Evolutionary conservation across 2,329 filamentous ascomycete genomes (phyloP), one percentile per base, ranked within the genome.

Genomic region (Phyllosticta ampelicida): DNA sequence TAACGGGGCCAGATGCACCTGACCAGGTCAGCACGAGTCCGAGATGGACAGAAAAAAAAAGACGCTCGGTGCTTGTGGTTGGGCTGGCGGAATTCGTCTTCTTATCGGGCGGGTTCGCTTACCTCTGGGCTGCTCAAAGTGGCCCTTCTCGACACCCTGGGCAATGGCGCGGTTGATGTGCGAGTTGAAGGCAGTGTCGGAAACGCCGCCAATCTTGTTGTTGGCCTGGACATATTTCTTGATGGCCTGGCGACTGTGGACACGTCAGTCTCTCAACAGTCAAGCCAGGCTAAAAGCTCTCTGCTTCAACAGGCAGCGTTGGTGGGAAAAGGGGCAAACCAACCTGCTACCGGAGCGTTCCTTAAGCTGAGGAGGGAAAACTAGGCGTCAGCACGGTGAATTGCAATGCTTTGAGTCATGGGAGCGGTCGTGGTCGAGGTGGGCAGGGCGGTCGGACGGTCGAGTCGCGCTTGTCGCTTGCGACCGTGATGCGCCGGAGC

Each of bases 111-210:
- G 16, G 29, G 21, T 48, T 49, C 20, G 78, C 83, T 65, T 81
- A 90, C 90, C 90, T 84, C 96, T 96, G 69, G 90, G 91, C 73
- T 92, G 90, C 70, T 85, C 81, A 71, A 96, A 96, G 67, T 88
- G 81, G 62, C 88, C 89, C 80, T 87, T 90, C 69, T 95, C 89
- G 66, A 91, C 90, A 73, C 90, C 90, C 61, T 79, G 77, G 76
- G 86, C 84, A 71, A 95, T 80, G 56, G 89, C 89, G 74, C 86
- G 87, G 84, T 94, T 94, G 83, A 95, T 90, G 68, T 90, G 86
- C 62, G 80, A 81, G 71, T 84, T 85, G 72, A 88, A 87, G 59
- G 78, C 77, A 58, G 74, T 73, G 62, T 81, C 79, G 63, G 74
- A 78, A 58, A 80, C 75, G 63, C 69, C 73, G 63, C 74, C 76